A percentile compares a stretch with the other conserved stretches of the same genome.
phyloP scores from a whole-genome alignment of 2,329 filamentous ascomycete species.

The Beauveria sp. region DNA sequence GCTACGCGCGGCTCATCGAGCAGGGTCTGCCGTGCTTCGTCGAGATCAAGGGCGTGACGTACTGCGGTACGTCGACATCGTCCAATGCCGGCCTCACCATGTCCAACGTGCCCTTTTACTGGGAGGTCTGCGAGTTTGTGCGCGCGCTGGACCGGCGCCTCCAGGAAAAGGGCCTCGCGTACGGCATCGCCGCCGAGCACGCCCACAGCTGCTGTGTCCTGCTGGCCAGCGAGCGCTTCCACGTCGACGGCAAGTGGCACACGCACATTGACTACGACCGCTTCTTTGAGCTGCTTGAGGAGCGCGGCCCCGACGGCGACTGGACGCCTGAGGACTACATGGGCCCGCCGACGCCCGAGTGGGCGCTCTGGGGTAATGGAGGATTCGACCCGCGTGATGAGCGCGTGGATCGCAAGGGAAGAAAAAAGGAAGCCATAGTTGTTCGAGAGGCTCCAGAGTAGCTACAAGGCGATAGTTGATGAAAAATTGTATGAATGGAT shows the following conservation, averaged over 20 bases:
- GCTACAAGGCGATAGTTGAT: neutral
- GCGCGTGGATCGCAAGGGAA: constrained; percentile 80
- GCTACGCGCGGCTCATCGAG: constrained; percentile 84
- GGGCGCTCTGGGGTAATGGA: constrained; percentile 90
- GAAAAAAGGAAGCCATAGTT: constrained; percentile 44
- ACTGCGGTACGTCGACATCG: constrained; percentile 84
- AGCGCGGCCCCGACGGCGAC: constrained; percentile 53
- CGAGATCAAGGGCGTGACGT: constrained; percentile 94
- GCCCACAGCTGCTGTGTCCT: constrained; percentile 91
- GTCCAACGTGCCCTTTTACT: constrained; percentile 95
- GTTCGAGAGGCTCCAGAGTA: constrained; percentile 23
- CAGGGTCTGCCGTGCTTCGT: constrained; percentile 84
- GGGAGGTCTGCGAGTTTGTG: constrained; percentile 80
- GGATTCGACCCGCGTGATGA: constrained; percentile 89
- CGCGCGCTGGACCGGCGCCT: constrained; percentile 64
- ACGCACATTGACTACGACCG: constrained; percentile 83
- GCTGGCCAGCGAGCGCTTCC: constrained; percentile 75
- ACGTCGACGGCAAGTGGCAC: constrained; percentile 72
- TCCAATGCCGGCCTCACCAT: constrained; percentile 85
- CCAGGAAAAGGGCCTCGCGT: constrained; percentile 61
- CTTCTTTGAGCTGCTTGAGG: constrained; percentile 80
- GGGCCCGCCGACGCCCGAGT: constrained; percentile 75
- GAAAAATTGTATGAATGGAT: neutral
- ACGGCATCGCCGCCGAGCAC: constrained; percentile 92
- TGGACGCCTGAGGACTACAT: constrained; percentile 91